Conservation (phyloP, 257 asterid species). For the Fraxinus americana region DNA sequence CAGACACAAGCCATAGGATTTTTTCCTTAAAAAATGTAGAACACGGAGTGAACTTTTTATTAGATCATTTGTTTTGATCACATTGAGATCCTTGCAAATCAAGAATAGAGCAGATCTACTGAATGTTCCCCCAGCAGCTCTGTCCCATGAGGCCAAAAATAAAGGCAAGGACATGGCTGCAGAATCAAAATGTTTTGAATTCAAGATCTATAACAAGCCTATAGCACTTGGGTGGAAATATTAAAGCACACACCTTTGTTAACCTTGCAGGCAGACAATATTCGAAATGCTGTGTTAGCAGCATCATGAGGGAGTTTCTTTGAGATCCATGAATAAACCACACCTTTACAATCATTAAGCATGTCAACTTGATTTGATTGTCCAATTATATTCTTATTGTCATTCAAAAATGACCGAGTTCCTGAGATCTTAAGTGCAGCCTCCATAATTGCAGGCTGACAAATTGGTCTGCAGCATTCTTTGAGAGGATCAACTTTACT, state of each 20-base stretch:
- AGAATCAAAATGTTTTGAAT: too few relatives aligned
- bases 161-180: not conserved
- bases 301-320: slow-evolving; percentile 74
- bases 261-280: slow-evolving; percentile 92
- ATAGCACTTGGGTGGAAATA: not conserved
- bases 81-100: not conserved
- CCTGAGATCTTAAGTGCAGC: slow-evolving; percentile 83
- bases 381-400: slow-evolving; percentile 58
- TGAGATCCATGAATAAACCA: slow-evolving; percentile 83
- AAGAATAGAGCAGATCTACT: not conserved
- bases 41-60: too few relatives aligned
- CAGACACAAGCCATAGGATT: not conserved
- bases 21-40: too few relatives aligned
- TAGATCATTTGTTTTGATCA: not conserved
- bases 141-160: not conserved
- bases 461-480: slow-evolving; percentile 90
- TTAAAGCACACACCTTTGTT: slow-evolving; percentile 64
- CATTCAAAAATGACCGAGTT: slow-evolving; percentile 49
- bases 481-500: slow-evolving; percentile 81
- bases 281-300: slow-evolving; percentile 80
- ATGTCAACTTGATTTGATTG: slow-evolving; percentile 51
- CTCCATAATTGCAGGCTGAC: slow-evolving; percentile 90
- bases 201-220: not conserved
- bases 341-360: slow-evolving; percentile 86
- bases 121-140: not conserved